Evolutionary conservation across 805 yeast genomes (phyloP).

Genomic region (Kregervanrija delftensis): DNA sequence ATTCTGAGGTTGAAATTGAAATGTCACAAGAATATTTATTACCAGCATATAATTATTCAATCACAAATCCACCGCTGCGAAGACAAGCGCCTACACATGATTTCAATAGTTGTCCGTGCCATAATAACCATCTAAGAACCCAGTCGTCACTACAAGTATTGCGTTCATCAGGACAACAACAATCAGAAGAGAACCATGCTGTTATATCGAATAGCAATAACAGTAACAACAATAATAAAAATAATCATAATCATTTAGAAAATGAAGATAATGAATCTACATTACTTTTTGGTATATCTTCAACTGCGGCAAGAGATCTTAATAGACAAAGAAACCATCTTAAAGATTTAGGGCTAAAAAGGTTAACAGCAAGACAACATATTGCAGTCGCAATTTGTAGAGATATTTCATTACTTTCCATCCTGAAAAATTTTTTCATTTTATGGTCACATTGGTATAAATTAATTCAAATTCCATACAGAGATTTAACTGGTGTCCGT

Average conservation of each 20-base stretch:
- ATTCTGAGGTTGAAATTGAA: constrained; percentile 22
- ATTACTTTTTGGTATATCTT: constrained; percentile 18
- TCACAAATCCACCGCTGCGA: too few species aligned
- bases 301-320: constrained; percentile 23
- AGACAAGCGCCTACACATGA: too few species aligned
- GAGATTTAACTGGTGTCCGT: constrained; percentile 45
- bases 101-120: too few species aligned
- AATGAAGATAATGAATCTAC: constrained; percentile 5
- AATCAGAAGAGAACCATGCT: too few species aligned
- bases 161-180: too few species aligned
- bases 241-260: neutral
- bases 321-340: constrained; percentile 27
- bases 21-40: neutral
- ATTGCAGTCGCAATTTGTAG: constrained; percentile 70
- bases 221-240: too few species aligned
- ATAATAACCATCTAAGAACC: too few species aligned
- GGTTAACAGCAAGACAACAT: constrained; percentile 71
- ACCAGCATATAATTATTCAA: too few species aligned
- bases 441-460: constrained; percentile 23
- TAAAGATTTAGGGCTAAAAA: constrained; percentile 60
- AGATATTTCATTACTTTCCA: constrained; percentile 53
- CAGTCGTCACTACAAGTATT: too few species aligned
- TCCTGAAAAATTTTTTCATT: constrained; percentile 20
- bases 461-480: constrained; percentile 16
- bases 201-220: too few species aligned